Evolutionary conservation across 192 early-diverging fungal genomes (phyloP), one percentile per base, ranked within the genome.

Genomic region (Funneliformis geosporum): DNA sequence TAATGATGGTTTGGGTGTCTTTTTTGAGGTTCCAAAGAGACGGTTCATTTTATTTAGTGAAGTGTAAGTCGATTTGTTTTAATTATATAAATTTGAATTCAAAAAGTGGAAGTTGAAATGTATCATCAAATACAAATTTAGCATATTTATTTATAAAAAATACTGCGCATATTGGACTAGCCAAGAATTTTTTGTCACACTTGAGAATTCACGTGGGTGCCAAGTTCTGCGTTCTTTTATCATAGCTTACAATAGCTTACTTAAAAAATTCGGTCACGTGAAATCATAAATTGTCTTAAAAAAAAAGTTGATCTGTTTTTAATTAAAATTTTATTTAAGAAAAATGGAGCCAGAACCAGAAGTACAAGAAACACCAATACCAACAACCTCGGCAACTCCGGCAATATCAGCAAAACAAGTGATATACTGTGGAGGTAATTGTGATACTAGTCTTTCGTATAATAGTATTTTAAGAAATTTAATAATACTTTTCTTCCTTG

Each of bases 1-100:
- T n/a, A 99, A 88, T 43, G 93, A 96, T 16, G 96, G 93, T 79
- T 95, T 96, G 27, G 95, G 93, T 43, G 90, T 87, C 81, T 94
- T 91, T 84, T 96, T 98, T 65, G 88, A 83, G 23, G 94, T 91
- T 33, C 97, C 97, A 86, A 99, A 97, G 79, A 99, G 86, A 86
- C 97, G 91, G 86, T 99, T 94, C 96, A 96, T 95, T 39, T 80
- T 80, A 43, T 25, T 79, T 55, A 55, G 18, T 18, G 47, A n/a
- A n/a, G 33, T 33, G 2, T 33, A n/a, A n/a, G n/a, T 33, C 33
- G 50, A 21, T 21, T 16, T 55, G 50, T 16, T 4, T 55, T 18
- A 1, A 6, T 55, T 7, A 55, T 33, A 33, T 33, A 33, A 33
- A 33, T 33, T 33, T 33, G 33, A n/a, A 33, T 33, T 33, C 33